Conservation (phyloP, 768 basidiomycete genomes). For the Lactarius deliciosus region DNA sequence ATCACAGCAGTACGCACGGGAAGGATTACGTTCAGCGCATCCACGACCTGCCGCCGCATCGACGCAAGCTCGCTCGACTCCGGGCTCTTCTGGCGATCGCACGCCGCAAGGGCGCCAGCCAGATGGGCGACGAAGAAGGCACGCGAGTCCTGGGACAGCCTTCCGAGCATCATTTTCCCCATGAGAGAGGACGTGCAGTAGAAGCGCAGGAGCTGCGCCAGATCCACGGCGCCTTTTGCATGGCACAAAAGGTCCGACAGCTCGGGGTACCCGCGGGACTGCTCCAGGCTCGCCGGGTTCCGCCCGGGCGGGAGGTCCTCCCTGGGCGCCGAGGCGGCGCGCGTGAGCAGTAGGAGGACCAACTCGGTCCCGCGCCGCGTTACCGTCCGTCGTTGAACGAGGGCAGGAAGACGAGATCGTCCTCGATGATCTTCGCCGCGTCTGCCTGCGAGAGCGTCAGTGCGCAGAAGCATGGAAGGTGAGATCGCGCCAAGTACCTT, state of each 20-base stretch:
- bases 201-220: conserved; percentile 51
- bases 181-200: conserved; percentile 45
- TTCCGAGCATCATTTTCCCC: conserved; percentile 49
- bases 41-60: conserved; percentile 48
- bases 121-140: conserved; percentile 48
- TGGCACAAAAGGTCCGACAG: conserved; percentile 46
- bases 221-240: conserved; percentile 42
- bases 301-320: conserved; percentile 32
- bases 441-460: conserved; percentile 45
- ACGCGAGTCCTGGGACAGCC: conserved; percentile 45
- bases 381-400: conserved; percentile 37
- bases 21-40: conserved; percentile 34
- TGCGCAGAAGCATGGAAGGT: not conserved
- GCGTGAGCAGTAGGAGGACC: conserved; percentile 42
- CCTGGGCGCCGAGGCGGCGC: conserved; percentile 38
- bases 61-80: conserved; percentile 37
- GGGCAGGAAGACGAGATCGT: conserved; percentile 51
- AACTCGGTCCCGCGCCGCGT: conserved; percentile 37
- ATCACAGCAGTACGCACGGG: no score
- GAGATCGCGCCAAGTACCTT: conserved; percentile 39
- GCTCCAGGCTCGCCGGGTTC: conserved; percentile 39
- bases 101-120: conserved; percentile 44
- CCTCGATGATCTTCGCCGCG: conserved; percentile 49
- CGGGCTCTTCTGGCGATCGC: conserved; percentile 36
- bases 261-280: conserved; percentile 46